Percentiles rank a stretch among this genome's conserved stretches.
Evolutionary conservation across 306 rosid genomes (phyloP).

Genomic region (Pachyrhizus erosus): DNA sequence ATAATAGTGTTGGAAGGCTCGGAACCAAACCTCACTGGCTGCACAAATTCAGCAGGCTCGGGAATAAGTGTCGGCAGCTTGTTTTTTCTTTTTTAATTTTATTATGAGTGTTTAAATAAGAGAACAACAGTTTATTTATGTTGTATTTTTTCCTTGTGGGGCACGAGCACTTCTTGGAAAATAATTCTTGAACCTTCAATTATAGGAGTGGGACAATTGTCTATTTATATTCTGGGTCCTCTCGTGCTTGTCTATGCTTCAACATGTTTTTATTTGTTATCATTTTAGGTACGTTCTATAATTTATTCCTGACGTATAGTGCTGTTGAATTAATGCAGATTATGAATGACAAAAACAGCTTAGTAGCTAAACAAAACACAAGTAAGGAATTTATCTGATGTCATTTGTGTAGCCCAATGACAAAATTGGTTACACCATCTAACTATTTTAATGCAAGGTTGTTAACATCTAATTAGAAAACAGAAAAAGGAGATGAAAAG

Average conservation of each 20-base stretch:
- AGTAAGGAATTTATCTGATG: background rate
- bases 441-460: background rate
- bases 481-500: background rate
- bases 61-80: conserved; percentile 72
- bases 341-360: background rate
- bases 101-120: background rate
- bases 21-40: conserved; percentile 41
- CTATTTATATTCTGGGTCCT: conserved; percentile 32
- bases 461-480: background rate
- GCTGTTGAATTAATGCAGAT: background rate
- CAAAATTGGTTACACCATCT: background rate
- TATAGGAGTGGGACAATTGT: conserved; percentile 42
- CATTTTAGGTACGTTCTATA: conserved; percentile 25
- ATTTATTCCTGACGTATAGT: background rate
- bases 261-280: conserved; percentile 2
- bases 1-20: conserved; percentile 34
- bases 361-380: background rate
- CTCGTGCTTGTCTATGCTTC: background rate
- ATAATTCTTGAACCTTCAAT: conserved; percentile 39
- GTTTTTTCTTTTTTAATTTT: background rate
- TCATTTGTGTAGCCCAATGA: background rate
- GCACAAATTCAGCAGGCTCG: conserved; percentile 33
- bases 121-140: background rate
- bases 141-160: conserved; percentile 34
- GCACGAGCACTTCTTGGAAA: background rate